Evolutionary conservation across 768 basidiomycete species (phyloP), one percentile per base, ranked within the genome.

Genomic region (Punctularia strigosozonata): DNA sequence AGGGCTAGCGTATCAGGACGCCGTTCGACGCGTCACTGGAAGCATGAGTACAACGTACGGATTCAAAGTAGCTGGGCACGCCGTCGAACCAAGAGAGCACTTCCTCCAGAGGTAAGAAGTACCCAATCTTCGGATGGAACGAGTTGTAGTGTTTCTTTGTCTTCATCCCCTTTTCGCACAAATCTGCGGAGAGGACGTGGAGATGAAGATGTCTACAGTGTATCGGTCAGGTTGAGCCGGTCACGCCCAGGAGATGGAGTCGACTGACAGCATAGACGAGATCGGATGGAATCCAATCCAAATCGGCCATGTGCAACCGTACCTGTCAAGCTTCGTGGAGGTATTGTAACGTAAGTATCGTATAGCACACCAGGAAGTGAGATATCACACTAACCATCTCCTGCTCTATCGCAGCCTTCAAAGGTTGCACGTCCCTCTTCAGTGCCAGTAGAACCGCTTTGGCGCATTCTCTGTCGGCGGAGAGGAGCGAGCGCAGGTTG

Each of bases 131-230:
- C 0, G 89, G 90, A 50, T 84, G 80, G 60, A 92, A 95, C 5
- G 85, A 83, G 50, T 92, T 91, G 59, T 88, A 84, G 47, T 95
- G 91, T 51, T 82, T 85, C 65, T 94, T 95, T 39, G 65, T 71
- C 60, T 90, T 92, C 64, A 92, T 58, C 37, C 59, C 62, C 7
- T 73, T 67, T 0, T 80, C 79, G 39, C 68, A 66, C 25, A 90
- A 54, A 52, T 95, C 90, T 4, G 73, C 68, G 4, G 89, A 90
- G 26, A 95, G 59, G 38, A 95, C 75, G 52, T 95, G 90, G 10
- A 94, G 57, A 51, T 95, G 87, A 3, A 90, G 43, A 54, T 89
- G 86, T 43, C 84, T 87, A 24, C 30, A 36, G 31, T 35, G 35
- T 45, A 31, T 28, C 19, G 26, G 15, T 13, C 24, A 31, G 6